A percentile compares a stretch with the other conserved stretches of the same genome.
Evolutionary conservation across 352 stramenopile genomes (phyloP).

Genomic region (Pythium vanterpoolii): DNA sequence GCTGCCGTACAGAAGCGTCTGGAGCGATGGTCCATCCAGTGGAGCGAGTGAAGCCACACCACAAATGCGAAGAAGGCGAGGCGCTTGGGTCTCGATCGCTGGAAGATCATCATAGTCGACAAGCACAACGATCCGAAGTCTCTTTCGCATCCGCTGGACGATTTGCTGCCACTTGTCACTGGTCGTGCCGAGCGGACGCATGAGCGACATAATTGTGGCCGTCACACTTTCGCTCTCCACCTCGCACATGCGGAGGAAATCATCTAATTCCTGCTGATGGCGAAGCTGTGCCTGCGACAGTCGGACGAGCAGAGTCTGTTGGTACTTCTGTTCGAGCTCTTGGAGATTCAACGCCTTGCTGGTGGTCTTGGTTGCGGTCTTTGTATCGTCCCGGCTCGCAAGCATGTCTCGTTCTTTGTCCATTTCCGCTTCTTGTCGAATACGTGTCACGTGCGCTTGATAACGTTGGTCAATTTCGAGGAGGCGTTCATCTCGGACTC

Average conservation of each 20-base stretch:
- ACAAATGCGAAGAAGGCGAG: slow-evolving; percentile 35
- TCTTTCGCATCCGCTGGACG: slow-evolving; percentile 46
- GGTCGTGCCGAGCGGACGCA: slow-evolving; percentile 60
- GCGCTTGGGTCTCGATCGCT: slow-evolving; percentile 4
- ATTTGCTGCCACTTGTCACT: slow-evolving; percentile 71
- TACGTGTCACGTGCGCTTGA: slow-evolving; percentile 23
- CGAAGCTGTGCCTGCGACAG: slow-evolving; percentile 43
- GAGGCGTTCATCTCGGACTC: slow-evolving; percentile 61
- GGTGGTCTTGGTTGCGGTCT: slow-evolving; percentile 10
- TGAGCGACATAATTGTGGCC: slow-evolving; percentile 73
- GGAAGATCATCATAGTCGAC: slow-evolving; percentile 29
- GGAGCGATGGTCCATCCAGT: slow-evolving; percentile 26
- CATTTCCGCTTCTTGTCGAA: slow-evolving; percentile 30
- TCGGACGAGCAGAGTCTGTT: slow-evolving; percentile 23
- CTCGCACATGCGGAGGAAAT: slow-evolving; percentile 50
- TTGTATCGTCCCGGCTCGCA: slow-evolving; percentile 4
- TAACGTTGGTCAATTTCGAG: slow-evolving; percentile 48
- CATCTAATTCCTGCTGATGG: slow-evolving; percentile 61
- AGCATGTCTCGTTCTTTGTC: slow-evolving; percentile 34
- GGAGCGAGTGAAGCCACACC: slow-evolving; percentile 28
- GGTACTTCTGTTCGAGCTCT: slow-evolving; percentile 33
- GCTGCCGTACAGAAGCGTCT: slow-evolving; percentile 37
- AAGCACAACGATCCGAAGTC: slow-evolving; percentile 45
- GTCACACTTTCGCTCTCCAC: slow-evolving; percentile 72
- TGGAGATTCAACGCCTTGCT: slow-evolving; percentile 35